phyloP scores from a whole-genome alignment of 75 land plant species.

The Picea glauca region DNA sequence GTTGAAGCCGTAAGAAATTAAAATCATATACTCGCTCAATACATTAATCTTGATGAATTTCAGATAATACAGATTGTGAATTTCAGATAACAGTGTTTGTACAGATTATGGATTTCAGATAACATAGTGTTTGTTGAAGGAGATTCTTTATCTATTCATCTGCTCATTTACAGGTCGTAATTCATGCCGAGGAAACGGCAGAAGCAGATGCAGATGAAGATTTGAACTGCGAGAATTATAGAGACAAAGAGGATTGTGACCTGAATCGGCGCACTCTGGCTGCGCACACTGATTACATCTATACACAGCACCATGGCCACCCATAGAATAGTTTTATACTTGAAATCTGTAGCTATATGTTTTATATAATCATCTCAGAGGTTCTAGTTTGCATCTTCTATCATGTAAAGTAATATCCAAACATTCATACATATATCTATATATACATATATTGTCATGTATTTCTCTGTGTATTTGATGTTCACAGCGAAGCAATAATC shows the following conservation, averaged over 20 bases:
- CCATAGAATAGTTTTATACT: neutral
- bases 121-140: neutral
- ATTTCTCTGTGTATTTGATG: neutral
- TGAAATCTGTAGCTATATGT: neutral
- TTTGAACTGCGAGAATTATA: constrained; percentile 8
- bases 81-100: neutral
- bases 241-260: constrained; percentile 20
- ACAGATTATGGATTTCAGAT: neutral
- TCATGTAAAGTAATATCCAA: neutral
- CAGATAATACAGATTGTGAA: neutral
- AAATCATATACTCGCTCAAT: neutral
- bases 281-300: constrained; percentile 34
- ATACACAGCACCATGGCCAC: constrained; percentile 21
- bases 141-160: too few relatives aligned
- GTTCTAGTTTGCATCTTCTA: neutral
- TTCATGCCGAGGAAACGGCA: neutral
- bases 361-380: neutral
- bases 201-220: constrained; percentile 8
- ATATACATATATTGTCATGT: neutral
- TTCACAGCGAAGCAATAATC: neutral
- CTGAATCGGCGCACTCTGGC: constrained; percentile 26
- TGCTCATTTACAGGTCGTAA: too few relatives aligned
- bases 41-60: neutral
- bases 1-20: neutral
- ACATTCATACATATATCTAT: neutral